Conservation (phyloP, 306 rosid genomes). For the Spatholobus suberectus region DNA sequence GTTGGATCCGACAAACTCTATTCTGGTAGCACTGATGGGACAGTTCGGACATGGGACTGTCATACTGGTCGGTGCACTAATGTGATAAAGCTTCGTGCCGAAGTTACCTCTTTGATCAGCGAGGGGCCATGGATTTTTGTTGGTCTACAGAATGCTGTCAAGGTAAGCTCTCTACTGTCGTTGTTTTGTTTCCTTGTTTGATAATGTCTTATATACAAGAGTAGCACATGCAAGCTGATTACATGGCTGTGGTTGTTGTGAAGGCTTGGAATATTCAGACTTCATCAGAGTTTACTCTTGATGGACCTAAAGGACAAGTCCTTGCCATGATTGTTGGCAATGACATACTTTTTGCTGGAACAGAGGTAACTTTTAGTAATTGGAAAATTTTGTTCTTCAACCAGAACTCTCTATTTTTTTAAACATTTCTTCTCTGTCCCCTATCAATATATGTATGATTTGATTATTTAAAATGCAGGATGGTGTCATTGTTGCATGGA, state of each 20-base stretch:
- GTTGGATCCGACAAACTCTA: slow-evolving; percentile 49
- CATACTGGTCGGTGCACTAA: slow-evolving; percentile 46
- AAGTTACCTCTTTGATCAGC: slow-evolving; percentile 50
- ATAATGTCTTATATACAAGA: neutral
- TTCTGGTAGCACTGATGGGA: slow-evolving; percentile 55
- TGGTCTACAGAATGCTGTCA: too few relatives aligned
- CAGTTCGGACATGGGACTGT: slow-evolving; percentile 59
- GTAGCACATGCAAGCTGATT: slow-evolving; percentile 16
- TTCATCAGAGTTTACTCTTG: slow-evolving; percentile 36
- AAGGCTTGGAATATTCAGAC: slow-evolving; percentile 59
- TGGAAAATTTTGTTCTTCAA: too few relatives aligned
- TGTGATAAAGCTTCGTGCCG: slow-evolving; percentile 36
- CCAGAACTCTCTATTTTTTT: too few relatives aligned
- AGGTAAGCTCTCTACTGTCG: slow-evolving; percentile 31
- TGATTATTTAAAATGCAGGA: slow-evolving; percentile 38
- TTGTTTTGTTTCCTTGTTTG: neutral
- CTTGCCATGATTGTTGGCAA: too few relatives aligned
- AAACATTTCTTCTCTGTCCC: too few relatives aligned
- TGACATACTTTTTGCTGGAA: slow-evolving; percentile 51
- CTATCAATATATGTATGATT: neutral
- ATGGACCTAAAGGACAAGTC: too few relatives aligned
- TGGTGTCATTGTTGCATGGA: slow-evolving; percentile 52
- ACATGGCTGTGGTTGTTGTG: slow-evolving; percentile 11
- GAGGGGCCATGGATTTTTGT: slow-evolving; percentile 61
- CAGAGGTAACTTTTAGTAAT: slow-evolving; percentile 55